These are phyloP conservation scores for Pseudocercospora crystallina DNA, from an alignment of 2,329 filamentous ascomycete species.

Conservation along the genomic window DNA sequence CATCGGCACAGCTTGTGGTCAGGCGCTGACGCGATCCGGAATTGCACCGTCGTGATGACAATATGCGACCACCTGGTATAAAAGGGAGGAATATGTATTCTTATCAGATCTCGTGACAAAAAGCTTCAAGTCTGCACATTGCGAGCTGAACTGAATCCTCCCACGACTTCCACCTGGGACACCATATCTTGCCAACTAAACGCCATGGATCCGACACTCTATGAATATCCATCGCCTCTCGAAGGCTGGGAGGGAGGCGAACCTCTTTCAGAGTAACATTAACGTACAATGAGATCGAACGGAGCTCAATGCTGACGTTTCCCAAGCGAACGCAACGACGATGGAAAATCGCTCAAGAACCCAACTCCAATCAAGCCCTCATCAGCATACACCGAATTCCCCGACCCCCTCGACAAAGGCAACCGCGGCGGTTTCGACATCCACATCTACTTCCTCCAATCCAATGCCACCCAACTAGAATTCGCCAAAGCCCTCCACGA, in stretches of 20 bases:
- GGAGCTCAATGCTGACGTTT: not conserved
- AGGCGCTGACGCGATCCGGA: not conserved
- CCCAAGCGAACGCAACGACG: constrained; percentile 39
- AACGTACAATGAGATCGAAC: too few species aligned
- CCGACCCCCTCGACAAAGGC: constrained; percentile 65
- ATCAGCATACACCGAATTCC: constrained; percentile 68
- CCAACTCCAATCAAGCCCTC: constrained; percentile 60
- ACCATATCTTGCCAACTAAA: too few species aligned
- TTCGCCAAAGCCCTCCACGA: constrained; percentile 75
- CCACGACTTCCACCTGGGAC: too few species aligned
- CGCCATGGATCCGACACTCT: constrained; percentile 53
- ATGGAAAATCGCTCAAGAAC: constrained; percentile 78
- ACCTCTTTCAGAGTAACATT: constrained; percentile 44
- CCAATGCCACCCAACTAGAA: constrained; percentile 59
- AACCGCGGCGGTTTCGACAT: constrained; percentile 75
- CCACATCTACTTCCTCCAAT: constrained; percentile 77
- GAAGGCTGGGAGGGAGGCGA: constrained; percentile 51
- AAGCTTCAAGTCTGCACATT: too few species aligned
- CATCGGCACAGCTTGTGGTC: too few species aligned
- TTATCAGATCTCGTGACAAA: too few species aligned
- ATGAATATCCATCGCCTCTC: constrained; percentile 57
- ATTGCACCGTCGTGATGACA: not conserved
- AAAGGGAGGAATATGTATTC: too few species aligned
- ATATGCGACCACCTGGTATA: not conserved
- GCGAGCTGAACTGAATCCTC: too few species aligned